Percentiles rank a stretch among this genome's conserved stretches.
phyloP scores from a whole-genome alignment of 2,329 filamentous ascomycete genomes.

The Pleomassaria siparia region DNA sequence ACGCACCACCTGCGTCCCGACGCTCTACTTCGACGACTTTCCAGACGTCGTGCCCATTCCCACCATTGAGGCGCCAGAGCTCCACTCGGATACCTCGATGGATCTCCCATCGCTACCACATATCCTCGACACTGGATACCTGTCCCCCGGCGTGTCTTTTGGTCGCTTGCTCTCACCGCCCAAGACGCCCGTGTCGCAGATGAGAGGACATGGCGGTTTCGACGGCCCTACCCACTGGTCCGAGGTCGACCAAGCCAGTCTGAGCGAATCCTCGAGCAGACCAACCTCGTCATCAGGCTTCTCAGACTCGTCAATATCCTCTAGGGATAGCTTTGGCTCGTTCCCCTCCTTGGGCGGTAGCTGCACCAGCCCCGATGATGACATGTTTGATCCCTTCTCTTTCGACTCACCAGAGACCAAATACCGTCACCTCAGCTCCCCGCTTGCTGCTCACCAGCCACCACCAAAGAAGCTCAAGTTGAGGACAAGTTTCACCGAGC shows the following conservation, averaged over 20 bases:
- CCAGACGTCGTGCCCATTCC: conserved; percentile 44
- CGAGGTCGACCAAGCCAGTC: conserved; percentile 30
- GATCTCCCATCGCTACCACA: conserved; percentile 27
- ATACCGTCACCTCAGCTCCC: conserved; percentile 32
- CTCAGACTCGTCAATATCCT: conserved; percentile 65
- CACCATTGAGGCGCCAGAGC: conserved; percentile 53
- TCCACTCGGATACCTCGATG: conserved; percentile 28
- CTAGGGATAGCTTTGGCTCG: conserved; percentile 58
- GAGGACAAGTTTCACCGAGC: conserved; percentile 56
- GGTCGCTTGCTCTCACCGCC: conserved; percentile 49
- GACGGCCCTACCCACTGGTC: conserved; percentile 34
- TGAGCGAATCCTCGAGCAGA: conserved; percentile 52
- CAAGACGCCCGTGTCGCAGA: conserved; percentile 51
- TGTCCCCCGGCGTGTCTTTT: conserved; percentile 45
- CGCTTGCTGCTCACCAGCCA: conserved; percentile 30
- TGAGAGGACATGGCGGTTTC: conserved; percentile 30
- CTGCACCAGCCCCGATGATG: conserved; percentile 63
- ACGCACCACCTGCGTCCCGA: conserved; percentile 36
- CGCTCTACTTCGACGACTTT: conserved; percentile 17
- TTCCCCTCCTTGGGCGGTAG: conserved; percentile 61
- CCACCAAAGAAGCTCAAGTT: conserved; percentile 47
- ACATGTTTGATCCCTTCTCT: conserved; percentile 59
- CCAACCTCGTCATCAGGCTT: conserved; percentile 60
- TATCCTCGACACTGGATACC: conserved; percentile 33
- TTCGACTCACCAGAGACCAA: conserved; percentile 42